Evolutionary conservation across 176 grass and related monocot genomes (phyloP), one percentile per base, ranked within the genome.

Genomic region (Zea luxurians): DNA sequence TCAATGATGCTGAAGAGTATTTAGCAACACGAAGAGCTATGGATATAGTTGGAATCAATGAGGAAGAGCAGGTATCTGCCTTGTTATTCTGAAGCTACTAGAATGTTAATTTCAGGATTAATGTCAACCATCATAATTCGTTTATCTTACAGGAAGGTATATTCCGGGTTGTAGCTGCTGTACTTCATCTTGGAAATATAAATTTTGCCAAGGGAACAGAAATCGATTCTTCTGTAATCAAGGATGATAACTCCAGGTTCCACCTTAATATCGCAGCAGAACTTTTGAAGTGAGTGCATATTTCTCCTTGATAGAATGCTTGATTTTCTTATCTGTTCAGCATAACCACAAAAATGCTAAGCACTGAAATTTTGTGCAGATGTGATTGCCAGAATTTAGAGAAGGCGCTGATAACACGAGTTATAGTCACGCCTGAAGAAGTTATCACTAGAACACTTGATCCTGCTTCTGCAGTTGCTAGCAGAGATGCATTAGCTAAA

Each of bases 371-470:
- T 79, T 85, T 43, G 82, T 85, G 79, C 88, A 99, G 96, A 83
- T 99, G 96, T 86, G 88, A 99, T 76, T 79, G 80, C 70, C 69
- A 84, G 66, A 82, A 90, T 83, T 83, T 99, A 82, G 92, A 99
- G 78, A 93, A 99, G 79, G 90, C 96, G 61, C 75, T 99, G n/a
- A 93, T 99, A 80, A 93, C 90, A 78, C 86, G 92, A 80, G 86
- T 89, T 77, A 99, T 99, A 75, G 92, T 99, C 69, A 99, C 96
- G 8, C 96, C 96, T 76, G 96, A 99, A 93, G 96, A 99, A 93
- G 68, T 99, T 78, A 99, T 99, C 75, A 99, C 96, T 37, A 91
- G 92, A 89, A 93, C 92, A 77, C 92, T 99, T 80, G 96, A 99
- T 88, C 96, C 90, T 78, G 86, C 80, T 88, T 99, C 92, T 47